Conservation (phyloP, 2,329 filamentous ascomycete genomes). For the Phialophora macrospora region DNA sequence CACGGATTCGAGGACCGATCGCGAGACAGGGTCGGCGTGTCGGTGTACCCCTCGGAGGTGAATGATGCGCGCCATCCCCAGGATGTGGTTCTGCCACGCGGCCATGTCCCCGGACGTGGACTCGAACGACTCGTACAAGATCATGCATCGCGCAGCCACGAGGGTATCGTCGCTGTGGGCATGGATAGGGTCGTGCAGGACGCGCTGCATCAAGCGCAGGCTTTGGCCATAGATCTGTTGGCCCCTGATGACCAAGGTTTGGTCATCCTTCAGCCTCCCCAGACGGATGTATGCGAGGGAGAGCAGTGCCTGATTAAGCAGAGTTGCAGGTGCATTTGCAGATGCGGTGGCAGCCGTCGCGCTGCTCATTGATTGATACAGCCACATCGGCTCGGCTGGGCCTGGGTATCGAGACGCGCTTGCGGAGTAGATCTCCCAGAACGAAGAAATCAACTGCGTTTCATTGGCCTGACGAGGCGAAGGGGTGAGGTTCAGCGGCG, state of each 20-base stretch:
- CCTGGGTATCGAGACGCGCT: not conserved
- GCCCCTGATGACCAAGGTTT: constrained; percentile 6
- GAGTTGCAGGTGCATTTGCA: not conserved
- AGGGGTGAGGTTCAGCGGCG: not conserved
- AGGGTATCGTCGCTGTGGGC: constrained; percentile 15
- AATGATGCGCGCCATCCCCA: constrained; percentile 20
- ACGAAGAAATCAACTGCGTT: constrained; percentile 19
- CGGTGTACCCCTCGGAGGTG: constrained; percentile 18
- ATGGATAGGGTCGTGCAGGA: constrained; percentile 8
- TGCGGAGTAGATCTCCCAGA: constrained; percentile 19
- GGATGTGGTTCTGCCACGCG: constrained; percentile 24
- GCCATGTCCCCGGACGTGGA: constrained; percentile 23
- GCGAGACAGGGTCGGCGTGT: constrained; percentile 7
- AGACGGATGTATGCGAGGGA: constrained; percentile 18
- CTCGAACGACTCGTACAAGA: constrained; percentile 24
- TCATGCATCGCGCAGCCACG: constrained; percentile 24
- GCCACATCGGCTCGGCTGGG: constrained; percentile 8
- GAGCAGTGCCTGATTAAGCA: constrained; percentile 17
- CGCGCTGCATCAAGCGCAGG: constrained; percentile 20
- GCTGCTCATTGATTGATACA: constrained; percentile 13
- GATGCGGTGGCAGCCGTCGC: not conserved
- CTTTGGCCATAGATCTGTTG: constrained; percentile 19
- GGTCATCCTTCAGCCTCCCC: constrained; percentile 15
- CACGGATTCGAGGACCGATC: constrained; percentile 21
- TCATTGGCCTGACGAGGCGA: constrained; percentile 10